A percentile compares a stretch with the other conserved stretches of the same genome.
phyloP scores from a whole-genome alignment of 78 protist species.

The Dictyostelium firmibasis region DNA sequence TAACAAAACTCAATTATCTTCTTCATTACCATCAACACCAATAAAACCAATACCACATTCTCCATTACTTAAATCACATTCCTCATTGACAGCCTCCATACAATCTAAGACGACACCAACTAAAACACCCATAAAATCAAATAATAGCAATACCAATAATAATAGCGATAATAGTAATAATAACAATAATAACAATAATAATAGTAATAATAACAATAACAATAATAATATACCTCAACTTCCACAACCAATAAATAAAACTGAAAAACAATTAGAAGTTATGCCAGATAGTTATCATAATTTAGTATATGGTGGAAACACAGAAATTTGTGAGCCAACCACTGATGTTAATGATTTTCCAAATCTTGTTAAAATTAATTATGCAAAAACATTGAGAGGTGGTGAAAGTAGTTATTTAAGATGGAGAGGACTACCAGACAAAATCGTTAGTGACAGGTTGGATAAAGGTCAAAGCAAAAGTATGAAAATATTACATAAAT shows the following conservation, averaged over 20 bases:
- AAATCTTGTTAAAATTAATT: background rate
- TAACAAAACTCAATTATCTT: background rate
- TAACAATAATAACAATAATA: too few relatives aligned
- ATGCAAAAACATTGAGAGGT: background rate
- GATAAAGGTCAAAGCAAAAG: background rate
- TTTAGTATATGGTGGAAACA: background rate
- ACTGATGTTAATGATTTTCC: background rate
- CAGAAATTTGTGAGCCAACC: background rate
- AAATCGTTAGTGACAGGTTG: background rate
- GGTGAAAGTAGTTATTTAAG: background rate
- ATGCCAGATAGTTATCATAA: background rate
- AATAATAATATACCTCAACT: background rate
- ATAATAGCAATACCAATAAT: background rate
- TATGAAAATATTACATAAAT: background rate
- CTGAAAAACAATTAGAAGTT: background rate
- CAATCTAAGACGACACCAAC: background rate
- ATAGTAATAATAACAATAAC: background rate
- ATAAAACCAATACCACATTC: background rate
- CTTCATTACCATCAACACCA: background rate
- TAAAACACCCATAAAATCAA: background rate
- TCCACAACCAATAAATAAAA: background rate
- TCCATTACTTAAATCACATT: background rate
- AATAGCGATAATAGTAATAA: too few relatives aligned
- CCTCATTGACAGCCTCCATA: background rate
- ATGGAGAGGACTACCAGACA: background rate